Conservation (phyloP, 176 grass and related monocot species). For the Oryza glaberrima region DNA sequence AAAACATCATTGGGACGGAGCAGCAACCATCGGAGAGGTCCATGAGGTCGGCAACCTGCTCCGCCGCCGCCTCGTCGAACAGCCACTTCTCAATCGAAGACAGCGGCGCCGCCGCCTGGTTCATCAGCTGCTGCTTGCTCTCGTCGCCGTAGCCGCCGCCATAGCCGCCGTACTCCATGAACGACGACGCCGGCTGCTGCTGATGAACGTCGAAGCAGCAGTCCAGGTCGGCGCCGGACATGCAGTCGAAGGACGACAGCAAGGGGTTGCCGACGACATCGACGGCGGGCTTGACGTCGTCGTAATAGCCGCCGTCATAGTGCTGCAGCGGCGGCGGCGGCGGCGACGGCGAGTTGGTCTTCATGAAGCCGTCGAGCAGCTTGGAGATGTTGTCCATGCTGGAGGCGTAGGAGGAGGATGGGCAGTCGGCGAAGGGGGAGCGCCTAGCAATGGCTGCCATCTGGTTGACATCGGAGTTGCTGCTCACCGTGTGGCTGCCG, state of each 20-base stretch:
- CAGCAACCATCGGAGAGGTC: constrained; percentile 48
- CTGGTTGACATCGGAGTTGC: constrained; percentile 21
- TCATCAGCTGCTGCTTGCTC: not conserved
- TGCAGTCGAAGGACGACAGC: constrained; percentile 37
- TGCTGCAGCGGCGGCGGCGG: not conserved
- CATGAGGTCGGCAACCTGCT: constrained; percentile 49
- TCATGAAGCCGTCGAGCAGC: constrained; percentile 74
- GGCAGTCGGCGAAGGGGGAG: constrained; percentile 41
- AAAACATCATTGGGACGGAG: constrained; percentile 56
- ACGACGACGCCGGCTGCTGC: not conserved
- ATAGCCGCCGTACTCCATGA: constrained; percentile 11
- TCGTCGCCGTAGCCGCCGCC: not conserved
- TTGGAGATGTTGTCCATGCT: constrained; percentile 90
- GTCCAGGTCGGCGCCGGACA: constrained; percentile 7
- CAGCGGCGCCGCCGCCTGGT: constrained; percentile 41
- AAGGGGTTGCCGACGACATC: constrained; percentile 21
- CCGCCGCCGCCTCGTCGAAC: constrained; percentile 57
- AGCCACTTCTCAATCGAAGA: constrained; percentile 81
- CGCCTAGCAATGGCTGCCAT: constrained; percentile 3
- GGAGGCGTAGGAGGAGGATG: constrained; percentile 63
- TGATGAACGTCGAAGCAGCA: constrained; percentile 29
- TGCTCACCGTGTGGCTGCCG: not conserved
- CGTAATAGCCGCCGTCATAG: not conserved
- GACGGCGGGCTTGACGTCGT: constrained; percentile 38
- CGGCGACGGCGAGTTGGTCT: constrained; percentile 21